Percentiles rank a stretch among this genome's conserved stretches.
phyloP scores from a whole-genome alignment of 257 asterid genomes.

The Nicotiana knightiana region DNA sequence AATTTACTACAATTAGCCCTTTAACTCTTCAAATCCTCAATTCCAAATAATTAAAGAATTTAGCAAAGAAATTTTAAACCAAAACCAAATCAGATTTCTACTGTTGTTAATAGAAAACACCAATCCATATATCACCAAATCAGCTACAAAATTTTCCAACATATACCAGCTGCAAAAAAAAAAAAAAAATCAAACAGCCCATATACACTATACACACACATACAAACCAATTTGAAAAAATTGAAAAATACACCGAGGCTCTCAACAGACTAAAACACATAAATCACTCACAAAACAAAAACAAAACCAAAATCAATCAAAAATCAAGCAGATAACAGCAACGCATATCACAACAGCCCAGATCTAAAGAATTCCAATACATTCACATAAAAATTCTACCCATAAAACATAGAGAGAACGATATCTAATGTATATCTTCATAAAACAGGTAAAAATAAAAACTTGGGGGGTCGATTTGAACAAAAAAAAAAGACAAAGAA shows the following conservation, averaged over 20 bases:
- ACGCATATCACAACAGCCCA: not conserved
- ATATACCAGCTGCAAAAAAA: not conserved
- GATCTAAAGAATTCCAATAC: conserved; percentile 14
- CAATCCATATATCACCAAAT: not conserved
- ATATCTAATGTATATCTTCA: not conserved
- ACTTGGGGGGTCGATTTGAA: not conserved
- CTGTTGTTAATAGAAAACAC: not conserved
- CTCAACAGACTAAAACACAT: not conserved
- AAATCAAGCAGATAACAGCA: not conserved
- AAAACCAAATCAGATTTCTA: not conserved
- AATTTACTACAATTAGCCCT: not conserved
- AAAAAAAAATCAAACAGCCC: not conserved
- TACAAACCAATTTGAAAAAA: not conserved
- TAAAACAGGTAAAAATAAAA: not conserved
- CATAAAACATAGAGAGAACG: not conserved
- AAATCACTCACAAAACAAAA: not conserved
- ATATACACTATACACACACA: not conserved
- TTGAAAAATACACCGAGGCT: not conserved
- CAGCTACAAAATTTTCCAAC: not conserved
- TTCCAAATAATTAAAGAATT: not conserved
- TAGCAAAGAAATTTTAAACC: not conserved
- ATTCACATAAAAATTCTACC: not conserved
- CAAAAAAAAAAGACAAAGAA: not conserved
- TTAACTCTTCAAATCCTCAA: not conserved
- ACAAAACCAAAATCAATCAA: not conserved